A percentile compares a stretch with the other conserved stretches of the same genome.
These are phyloP conservation scores for Coemansia sp. DNA, from an alignment of 192 early-diverging fungal species.

Conservation along the genomic window DNA sequence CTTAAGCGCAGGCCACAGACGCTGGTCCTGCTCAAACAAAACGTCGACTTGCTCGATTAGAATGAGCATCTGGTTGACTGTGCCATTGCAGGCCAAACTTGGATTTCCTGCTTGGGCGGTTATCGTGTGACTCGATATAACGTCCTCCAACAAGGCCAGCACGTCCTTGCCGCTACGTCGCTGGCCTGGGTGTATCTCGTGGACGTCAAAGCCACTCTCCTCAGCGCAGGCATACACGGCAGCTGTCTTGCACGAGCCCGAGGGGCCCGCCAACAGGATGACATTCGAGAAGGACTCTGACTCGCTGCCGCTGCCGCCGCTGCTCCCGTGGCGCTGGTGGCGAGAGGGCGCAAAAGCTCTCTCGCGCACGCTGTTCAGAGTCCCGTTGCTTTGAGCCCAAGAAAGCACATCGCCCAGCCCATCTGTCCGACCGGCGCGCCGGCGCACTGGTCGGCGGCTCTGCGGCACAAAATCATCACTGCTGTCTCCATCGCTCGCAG, in stretches of 20 bases:
- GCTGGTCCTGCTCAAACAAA: constrained; percentile 78
- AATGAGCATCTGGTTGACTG: constrained; percentile 64
- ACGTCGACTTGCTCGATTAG: constrained; percentile 86
- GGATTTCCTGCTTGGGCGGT: constrained; percentile 9
- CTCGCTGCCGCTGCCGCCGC: constrained; percentile 39
- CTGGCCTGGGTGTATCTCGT: constrained; percentile 72
- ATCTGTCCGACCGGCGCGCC: constrained; percentile 1
- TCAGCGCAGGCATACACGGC: constrained; percentile 71
- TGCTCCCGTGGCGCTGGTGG: constrained; percentile 27
- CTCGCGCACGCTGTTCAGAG: constrained; percentile 36
- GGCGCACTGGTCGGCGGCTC: neutral
- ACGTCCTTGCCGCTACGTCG: constrained; percentile 75
- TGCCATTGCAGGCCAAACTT: neutral
- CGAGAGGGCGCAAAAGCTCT: neutral
- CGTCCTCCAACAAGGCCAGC: constrained; percentile 63
- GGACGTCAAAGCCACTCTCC: constrained; percentile 72
- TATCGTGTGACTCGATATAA: constrained; percentile 76
- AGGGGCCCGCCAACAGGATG: constrained; percentile 67
- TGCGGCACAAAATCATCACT: constrained; percentile 49
- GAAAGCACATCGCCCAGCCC: constrained; percentile 32
- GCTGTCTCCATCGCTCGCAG: constrained; percentile 17
- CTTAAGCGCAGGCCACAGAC: constrained; percentile 73
- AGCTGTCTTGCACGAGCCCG: constrained; percentile 74
- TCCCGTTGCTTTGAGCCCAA: constrained; percentile 44
- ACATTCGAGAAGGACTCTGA: constrained; percentile 56